Evolutionary conservation across 345 rosid genomes (phyloP), one percentile per base, ranked within the genome.

Genomic region (Heritiera littoralis): DNA sequence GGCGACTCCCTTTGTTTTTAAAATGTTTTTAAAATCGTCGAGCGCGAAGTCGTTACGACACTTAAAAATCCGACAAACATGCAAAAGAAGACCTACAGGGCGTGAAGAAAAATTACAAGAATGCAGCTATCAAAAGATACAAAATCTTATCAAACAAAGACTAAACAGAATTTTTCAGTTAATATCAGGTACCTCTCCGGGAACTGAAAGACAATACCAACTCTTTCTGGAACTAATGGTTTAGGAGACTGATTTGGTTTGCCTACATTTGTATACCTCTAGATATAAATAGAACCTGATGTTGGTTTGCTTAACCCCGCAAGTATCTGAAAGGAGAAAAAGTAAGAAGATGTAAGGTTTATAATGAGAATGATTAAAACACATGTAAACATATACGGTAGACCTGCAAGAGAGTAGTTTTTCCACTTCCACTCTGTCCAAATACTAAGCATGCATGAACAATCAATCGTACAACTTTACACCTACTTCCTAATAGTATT

Each of bases 401-500:
- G 55, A 93, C 98, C 97, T 93, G 98, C 85, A 95, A 84, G 40
- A 93, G 92, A 40, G 99, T 95, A 79, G 97, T 95, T 86, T 95
- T 95, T 43, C 99, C 99, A 59, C 96, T 93, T 83, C 99, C 98
- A 81, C 99, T 95, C 86, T 86, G 90, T 73, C 99, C 99, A 89
- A 91, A 95, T 77, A 95, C 85, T 87, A 95, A 89, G 35, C 72
- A 66, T 15, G 32, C 60, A 32, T 35, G 67, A 77, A 32, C 40
- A 77, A 67, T 55, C 45, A 15, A 54, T 9, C 2, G 11, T 30
- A 32, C 9, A 3, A 72, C 38, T 35, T 35, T 35, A 35, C 38
- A 35, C 18, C 15, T 72, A 32, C 64, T 35, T 54, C 32, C 43
- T 35, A 3, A 54, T n/a, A 2, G 48, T 54, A 20, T 23, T 23